These are phyloP conservation scores for Candida berthetii DNA, from an alignment of 805 yeast genomes.

Conservation along the genomic window DNA sequence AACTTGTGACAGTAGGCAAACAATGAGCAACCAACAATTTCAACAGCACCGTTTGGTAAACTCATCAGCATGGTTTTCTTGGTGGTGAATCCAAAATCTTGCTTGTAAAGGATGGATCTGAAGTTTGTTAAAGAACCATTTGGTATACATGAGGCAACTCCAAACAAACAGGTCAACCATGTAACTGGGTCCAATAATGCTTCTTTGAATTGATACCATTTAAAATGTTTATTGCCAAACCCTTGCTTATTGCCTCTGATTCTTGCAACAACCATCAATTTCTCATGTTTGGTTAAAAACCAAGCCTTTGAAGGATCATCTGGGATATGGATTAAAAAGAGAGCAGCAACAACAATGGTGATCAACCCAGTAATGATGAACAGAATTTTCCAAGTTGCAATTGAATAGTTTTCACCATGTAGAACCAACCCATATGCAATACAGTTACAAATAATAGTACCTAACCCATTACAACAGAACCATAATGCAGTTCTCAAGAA, in stretches of 20 bases:
- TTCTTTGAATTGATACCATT: conserved; percentile 30
- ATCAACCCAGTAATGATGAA: conserved; percentile 49
- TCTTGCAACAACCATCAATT: conserved; percentile 32
- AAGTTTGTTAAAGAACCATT: conserved; percentile 44
- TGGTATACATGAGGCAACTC: conserved; percentile 25
- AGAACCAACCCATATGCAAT: conserved; percentile 37
- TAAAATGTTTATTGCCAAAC: conserved; percentile 32
- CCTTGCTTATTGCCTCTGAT: conserved; percentile 39
- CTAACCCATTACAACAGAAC: conserved; percentile 27
- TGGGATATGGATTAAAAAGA: conserved; percentile 38
- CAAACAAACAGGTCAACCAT: conserved; percentile 30
- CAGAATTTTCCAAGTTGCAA: conserved; percentile 45
- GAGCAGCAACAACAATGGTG: conserved; percentile 39
- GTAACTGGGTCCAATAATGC: conserved; percentile 25
- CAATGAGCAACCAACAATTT: conserved; percentile 16
- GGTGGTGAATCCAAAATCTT: conserved; percentile 32
- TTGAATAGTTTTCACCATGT: conserved; percentile 23
- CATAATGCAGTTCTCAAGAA: conserved; percentile 23
- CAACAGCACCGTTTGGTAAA: conserved; percentile 24
- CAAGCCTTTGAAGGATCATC: conserved; percentile 38
- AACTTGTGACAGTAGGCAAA: conserved; percentile 8
- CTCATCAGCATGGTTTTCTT: conserved; percentile 25
- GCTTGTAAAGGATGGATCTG: conserved; percentile 31
- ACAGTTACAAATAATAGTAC: conserved; percentile 34
- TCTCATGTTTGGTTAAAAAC: conserved; percentile 33